These are phyloP conservation scores for Lecanosticta acicola DNA, from an alignment of 2,329 filamentous ascomycete species.

Conservation along the genomic window DNA sequence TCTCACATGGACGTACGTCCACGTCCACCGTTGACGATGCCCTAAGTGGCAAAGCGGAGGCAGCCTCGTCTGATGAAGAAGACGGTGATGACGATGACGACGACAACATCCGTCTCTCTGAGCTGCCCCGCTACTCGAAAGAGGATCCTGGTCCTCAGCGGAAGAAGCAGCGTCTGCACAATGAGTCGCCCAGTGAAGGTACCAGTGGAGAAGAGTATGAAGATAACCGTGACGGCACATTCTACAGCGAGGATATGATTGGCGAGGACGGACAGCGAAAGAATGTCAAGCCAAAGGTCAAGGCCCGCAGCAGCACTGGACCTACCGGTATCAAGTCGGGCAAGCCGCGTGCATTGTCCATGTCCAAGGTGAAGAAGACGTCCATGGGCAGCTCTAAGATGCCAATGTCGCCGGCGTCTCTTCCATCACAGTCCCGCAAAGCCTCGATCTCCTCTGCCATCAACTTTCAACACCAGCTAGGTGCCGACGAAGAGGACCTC, in stretches of 20 bases:
- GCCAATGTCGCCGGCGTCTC: constrained; percentile 53
- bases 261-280: constrained; percentile 41
- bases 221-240: constrained; percentile 46
- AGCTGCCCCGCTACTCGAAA: constrained; percentile 24
- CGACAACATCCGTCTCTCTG: constrained; percentile 42
- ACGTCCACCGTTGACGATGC: constrained; percentile 91
- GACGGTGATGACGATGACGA: constrained; percentile 75
- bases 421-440: constrained; percentile 67
- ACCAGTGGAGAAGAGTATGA: constrained; percentile 58
- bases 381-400: constrained; percentile 32
- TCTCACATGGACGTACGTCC: constrained; percentile 87
- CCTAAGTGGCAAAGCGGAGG: constrained; percentile 83
- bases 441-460: constrained; percentile 58
- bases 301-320: constrained; percentile 27
- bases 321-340: constrained; percentile 30
- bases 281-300: constrained; percentile 40
- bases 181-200: constrained; percentile 52
- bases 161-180: constrained; percentile 37
- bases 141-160: constrained; percentile 27
- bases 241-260: constrained; percentile 52
- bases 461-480: constrained; percentile 55
- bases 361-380: constrained; percentile 49
- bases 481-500: constrained; percentile 76
- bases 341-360: constrained; percentile 41
- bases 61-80: constrained; percentile 63